phyloP scores from a whole-genome alignment of 2,329 filamentous ascomycete species.

The Phaeosphaeriaceae sp. region DNA sequence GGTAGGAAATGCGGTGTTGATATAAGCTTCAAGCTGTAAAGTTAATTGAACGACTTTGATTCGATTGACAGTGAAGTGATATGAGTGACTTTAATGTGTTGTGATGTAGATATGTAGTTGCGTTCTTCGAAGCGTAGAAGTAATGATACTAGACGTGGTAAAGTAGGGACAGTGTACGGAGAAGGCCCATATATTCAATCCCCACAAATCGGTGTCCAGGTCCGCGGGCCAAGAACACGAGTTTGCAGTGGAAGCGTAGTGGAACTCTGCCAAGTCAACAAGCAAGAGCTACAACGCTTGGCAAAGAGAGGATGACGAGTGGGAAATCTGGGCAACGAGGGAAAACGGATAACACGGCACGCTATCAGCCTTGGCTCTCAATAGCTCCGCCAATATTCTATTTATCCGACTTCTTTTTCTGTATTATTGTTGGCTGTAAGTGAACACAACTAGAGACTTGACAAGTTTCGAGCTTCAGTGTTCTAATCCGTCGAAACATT shows the following conservation, averaged over 20 bases:
- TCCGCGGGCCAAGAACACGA: not conserved
- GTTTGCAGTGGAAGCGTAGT: not conserved
- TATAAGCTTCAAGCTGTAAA: not conserved
- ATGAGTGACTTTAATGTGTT: too few species aligned
- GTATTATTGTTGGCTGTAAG: not conserved
- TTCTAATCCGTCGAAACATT: not conserved
- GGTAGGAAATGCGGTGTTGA: constrained; percentile 2
- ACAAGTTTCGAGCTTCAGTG: not conserved
- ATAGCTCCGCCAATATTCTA: not conserved
- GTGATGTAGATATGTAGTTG: too few species aligned
- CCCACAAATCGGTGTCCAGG: not conserved
- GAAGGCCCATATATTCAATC: too few species aligned
- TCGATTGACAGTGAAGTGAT: too few species aligned
- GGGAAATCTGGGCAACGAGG: not conserved
- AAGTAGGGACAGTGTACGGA: too few species aligned
- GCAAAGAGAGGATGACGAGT: not conserved
- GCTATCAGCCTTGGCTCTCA: not conserved
- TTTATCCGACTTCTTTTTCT: not conserved
- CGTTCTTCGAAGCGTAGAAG: too few species aligned
- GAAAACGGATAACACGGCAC: not conserved
- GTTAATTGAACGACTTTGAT: not conserved
- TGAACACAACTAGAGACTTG: not conserved
- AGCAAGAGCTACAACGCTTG: not conserved
- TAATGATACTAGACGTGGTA: too few species aligned
- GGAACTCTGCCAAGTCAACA: not conserved